These are phyloP conservation scores for Panicum virgatum DNA, from an alignment of 202 grass and related monocot genomes.

Conservation along the genomic window DNA sequence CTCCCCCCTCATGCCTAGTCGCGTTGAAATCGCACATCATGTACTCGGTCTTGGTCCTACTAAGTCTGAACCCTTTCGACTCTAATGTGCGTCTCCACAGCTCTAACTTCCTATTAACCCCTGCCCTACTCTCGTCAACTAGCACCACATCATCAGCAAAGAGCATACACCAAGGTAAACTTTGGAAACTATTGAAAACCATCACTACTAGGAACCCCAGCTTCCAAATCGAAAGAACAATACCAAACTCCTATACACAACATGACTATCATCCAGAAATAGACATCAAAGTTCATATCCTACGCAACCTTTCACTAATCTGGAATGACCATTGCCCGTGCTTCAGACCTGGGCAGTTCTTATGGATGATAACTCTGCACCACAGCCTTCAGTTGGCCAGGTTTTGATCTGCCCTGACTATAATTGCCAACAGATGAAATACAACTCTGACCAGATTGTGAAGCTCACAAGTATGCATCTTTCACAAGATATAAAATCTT, in stretches of 20 bases:
- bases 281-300: not conserved
- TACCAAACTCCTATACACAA: not conserved
- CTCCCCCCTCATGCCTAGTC: no score
- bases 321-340: not conserved
- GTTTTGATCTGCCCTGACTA: not conserved
- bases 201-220: not conserved
- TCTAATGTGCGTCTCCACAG: no score
- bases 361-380: not conserved
- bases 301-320: not conserved
- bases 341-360: not conserved
- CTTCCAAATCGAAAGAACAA: not conserved
- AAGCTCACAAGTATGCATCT: not conserved
- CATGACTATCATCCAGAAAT: not conserved
- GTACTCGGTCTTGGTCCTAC: no score
- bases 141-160: no score
- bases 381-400: not conserved
- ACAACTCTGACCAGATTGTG: not conserved
- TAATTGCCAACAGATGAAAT: not conserved
- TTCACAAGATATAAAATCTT: not conserved
- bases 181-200: not conserved
- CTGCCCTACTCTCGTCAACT: no score
- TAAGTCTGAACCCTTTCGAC: no score
- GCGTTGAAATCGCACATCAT: no score
- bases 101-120: no score
- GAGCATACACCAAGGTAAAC: no score